Percentiles rank a stretch among this genome's conserved stretches.
Conservation (phyloP, 306 rosid species). For the Chamaecrista fasciculata region DNA sequence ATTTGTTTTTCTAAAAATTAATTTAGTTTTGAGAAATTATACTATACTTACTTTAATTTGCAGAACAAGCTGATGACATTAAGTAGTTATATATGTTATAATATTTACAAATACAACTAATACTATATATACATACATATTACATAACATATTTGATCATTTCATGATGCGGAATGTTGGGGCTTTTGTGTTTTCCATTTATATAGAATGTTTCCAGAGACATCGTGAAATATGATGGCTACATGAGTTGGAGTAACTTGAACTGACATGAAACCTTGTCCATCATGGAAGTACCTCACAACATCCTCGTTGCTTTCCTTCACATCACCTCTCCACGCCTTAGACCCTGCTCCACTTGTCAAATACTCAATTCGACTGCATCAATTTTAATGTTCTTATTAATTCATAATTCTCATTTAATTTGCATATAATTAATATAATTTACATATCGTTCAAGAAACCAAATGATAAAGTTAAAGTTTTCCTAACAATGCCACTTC, state of each 20-base stretch:
- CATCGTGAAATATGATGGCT: slow-evolving; percentile 25
- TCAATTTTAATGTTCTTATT: neutral
- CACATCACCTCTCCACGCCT: slow-evolving; percentile 48
- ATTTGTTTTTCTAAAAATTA: too few species aligned
- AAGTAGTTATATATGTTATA: neutral
- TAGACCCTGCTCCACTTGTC: slow-evolving; percentile 49
- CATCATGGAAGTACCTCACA: slow-evolving; percentile 41
- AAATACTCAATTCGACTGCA: slow-evolving; percentile 38
- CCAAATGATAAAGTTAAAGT: neutral
- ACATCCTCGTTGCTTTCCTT: neutral
- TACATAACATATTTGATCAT: too few species aligned
- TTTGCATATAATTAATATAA: too few species aligned
- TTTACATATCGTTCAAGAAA: too few species aligned
- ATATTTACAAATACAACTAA: neutral
- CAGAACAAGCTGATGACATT: too few species aligned
- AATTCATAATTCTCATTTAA: too few species aligned
- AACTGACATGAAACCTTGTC: slow-evolving; percentile 48
- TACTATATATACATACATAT: too few species aligned
- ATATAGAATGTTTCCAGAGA: slow-evolving; percentile 8
- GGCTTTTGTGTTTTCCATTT: neutral
- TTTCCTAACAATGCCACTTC: too few species aligned
- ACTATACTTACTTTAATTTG: too few species aligned
- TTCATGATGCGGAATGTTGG: neutral
- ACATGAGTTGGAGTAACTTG: slow-evolving; percentile 10
- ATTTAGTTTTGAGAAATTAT: too few species aligned